These are phyloP conservation scores for Neopestalotiopsis rosae DNA, from an alignment of 2,329 filamentous ascomycete genomes.

Conservation along the genomic window DNA sequence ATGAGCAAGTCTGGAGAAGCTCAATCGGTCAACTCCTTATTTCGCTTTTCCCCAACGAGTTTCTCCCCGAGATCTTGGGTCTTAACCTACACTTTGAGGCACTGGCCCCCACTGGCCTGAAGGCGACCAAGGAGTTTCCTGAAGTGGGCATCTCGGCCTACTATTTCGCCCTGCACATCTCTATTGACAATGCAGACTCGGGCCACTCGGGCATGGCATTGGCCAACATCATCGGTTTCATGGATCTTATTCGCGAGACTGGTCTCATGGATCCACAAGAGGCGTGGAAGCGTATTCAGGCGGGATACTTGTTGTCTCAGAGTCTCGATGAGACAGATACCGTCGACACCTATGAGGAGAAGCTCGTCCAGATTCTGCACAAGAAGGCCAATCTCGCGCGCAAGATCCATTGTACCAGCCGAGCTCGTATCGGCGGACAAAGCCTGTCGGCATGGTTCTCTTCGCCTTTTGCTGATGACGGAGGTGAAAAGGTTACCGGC, in stretches of 20 bases:
- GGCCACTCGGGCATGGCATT: slow-evolving; percentile 55
- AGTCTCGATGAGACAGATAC: neutral
- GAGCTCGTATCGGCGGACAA: neutral
- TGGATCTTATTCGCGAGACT: slow-evolving; percentile 27
- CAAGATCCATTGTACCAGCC: neutral
- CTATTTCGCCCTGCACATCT: slow-evolving; percentile 56
- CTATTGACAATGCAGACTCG: slow-evolving; percentile 54
- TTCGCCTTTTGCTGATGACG: no score
- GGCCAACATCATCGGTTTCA: slow-evolving; percentile 42
- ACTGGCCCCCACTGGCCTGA: slow-evolving; percentile 26
- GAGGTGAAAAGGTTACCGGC: neutral
- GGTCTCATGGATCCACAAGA: neutral
- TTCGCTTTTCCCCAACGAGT: slow-evolving; percentile 53
- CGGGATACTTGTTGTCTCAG: neutral
- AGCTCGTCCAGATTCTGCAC: neutral
- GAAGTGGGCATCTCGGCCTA: slow-evolving; percentile 41
- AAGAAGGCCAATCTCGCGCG: neutral
- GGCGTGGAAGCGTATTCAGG: neutral
- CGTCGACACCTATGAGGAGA: neutral
- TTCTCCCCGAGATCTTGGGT: slow-evolving; percentile 55
- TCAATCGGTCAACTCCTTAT: slow-evolving; percentile 50
- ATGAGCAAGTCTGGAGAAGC: slow-evolving; percentile 42
- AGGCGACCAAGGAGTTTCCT: neutral
- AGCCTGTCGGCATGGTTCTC: neutral
- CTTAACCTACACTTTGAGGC: slow-evolving; percentile 56